Base-by-base conservation (phyloP, 495 filamentous ascomycete genomes). In the Daldinia vernicosa region DNA sequence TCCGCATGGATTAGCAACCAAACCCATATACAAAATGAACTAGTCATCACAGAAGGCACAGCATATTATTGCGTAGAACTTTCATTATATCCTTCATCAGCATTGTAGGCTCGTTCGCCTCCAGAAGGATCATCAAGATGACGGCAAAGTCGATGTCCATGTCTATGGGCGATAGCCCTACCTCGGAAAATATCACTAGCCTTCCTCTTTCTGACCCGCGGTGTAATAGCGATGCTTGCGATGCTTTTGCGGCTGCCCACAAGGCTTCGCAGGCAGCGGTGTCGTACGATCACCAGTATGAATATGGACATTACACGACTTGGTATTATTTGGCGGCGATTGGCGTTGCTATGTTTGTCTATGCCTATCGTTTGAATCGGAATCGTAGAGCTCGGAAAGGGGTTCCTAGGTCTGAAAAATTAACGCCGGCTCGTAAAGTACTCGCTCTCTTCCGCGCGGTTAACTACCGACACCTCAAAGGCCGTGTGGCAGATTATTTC, bases 121-220 rank as follows among this genome's bases (percentile, higher is more conserved):
- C 30, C 1, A 12, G 22, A 27, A 33, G 15, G 11, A 11, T 32
- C 6, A 39, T 11, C 45, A 47, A 9, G 33, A 67, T 55, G 40
- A 35, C 30, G 12, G 27, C 60, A 15, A 68, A 9, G 39, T 45
- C 43, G 45, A 69, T 56, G 35, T 56, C 53, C 2, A 69, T 58
- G 67, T 37, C 55, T 4, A 76, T 69, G 68, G 61, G 53, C 57
- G 60, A 60, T 19, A 24, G 27, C 26, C 22, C 69, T 14, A 69
- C 70, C 67, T 68, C 70, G 43, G 71, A 24, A 60, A 51, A 69
- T 35, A 40, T 76, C 27, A 69, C 75, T 9, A 63, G 70, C 14
- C 78, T 81, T 24, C 74, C 80, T 6, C 62, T 81, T n/a, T 54
- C 67, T 6, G 80, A 82, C 50, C 80, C 80, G 7, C 40, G 30